Percentiles rank a stretch among this genome's conserved stretches.
Conservation (phyloP, 108 stramenopile species). For the Poteriospumella lacustris region DNA sequence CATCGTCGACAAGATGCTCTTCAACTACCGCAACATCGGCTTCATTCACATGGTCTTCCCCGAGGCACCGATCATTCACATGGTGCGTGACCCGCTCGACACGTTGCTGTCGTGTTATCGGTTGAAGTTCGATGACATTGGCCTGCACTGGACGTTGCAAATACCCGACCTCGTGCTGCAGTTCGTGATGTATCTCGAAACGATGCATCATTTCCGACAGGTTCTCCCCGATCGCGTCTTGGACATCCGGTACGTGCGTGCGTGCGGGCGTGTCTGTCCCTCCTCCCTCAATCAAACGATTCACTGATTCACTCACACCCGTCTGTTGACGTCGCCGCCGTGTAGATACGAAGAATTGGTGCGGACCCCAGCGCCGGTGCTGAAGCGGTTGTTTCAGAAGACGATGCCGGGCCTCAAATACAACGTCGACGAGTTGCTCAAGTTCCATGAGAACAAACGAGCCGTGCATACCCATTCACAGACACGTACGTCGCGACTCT, state of each 20-base stretch:
- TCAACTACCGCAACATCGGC: constrained; percentile 70
- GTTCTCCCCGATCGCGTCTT: constrained; percentile 71
- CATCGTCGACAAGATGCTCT: constrained; percentile 82
- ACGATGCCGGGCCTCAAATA: constrained; percentile 51
- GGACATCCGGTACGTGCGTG: constrained; percentile 66
- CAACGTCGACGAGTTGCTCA: constrained; percentile 65
- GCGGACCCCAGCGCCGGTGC: background rate
- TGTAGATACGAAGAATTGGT: constrained; percentile 1
- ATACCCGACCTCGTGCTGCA: constrained; percentile 68
- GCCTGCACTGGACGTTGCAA: constrained; percentile 53
- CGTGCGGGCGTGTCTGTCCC: constrained; percentile 64
- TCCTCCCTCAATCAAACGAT: constrained; percentile 63
- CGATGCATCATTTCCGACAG: constrained; percentile 66
- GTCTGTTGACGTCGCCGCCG: background rate
- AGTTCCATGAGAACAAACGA: constrained; percentile 79
- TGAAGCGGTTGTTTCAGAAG: constrained; percentile 10
- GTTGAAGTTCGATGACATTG: constrained; percentile 13
- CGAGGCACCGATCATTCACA: constrained; percentile 72
- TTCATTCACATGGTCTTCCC: constrained; percentile 82
- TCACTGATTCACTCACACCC: constrained; percentile 43
- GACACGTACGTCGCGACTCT: background rate
- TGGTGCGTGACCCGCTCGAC: constrained; percentile 74
- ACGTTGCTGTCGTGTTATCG: constrained; percentile 50
- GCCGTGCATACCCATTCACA: constrained; percentile 71
- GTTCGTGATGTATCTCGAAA: constrained; percentile 39